Conservation (phyloP, 1,284 basidiomycete species). For the Hymenochaete sp. region DNA sequence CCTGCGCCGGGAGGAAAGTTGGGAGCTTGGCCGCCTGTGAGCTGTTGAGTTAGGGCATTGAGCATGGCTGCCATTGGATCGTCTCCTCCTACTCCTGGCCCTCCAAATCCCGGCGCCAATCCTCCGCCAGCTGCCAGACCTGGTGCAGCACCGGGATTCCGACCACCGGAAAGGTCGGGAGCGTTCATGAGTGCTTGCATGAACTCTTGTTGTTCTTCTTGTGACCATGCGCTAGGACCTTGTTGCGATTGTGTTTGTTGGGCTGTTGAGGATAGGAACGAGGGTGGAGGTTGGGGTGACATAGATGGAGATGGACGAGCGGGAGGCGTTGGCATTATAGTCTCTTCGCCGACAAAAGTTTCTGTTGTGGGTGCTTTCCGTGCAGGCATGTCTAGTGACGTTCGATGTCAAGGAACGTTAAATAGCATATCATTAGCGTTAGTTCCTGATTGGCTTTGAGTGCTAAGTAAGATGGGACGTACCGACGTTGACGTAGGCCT, state of each 20-base stretch:
- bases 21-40: conserved; percentile 14
- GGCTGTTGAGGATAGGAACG: conserved; percentile 22
- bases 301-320: conserved; percentile 24
- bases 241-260: neutral
- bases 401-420: no score
- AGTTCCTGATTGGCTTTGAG: neutral
- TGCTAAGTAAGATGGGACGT: neutral
- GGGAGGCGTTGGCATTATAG: conserved; percentile 38
- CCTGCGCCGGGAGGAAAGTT: conserved; percentile 12
- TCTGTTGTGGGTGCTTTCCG: conserved; percentile 26
- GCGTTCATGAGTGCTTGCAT: conserved; percentile 49
- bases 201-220: conserved; percentile 57
- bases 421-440: neutral
- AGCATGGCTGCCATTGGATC: conserved; percentile 19
- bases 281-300: conserved; percentile 19
- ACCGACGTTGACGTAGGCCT: conserved; percentile 52
- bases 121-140: conserved; percentile 1
- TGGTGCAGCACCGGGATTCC: neutral
- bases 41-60: conserved; percentile 15
- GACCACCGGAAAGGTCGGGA: conserved; percentile 22
- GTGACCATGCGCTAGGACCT: conserved; percentile 38
- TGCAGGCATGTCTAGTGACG: neutral
- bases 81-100: conserved; percentile 2
- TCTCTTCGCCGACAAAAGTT: conserved; percentile 58
- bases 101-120: neutral